Conservation (phyloP, 495 filamentous ascomycete species). For the Pseudotulostoma volvatum region DNA sequence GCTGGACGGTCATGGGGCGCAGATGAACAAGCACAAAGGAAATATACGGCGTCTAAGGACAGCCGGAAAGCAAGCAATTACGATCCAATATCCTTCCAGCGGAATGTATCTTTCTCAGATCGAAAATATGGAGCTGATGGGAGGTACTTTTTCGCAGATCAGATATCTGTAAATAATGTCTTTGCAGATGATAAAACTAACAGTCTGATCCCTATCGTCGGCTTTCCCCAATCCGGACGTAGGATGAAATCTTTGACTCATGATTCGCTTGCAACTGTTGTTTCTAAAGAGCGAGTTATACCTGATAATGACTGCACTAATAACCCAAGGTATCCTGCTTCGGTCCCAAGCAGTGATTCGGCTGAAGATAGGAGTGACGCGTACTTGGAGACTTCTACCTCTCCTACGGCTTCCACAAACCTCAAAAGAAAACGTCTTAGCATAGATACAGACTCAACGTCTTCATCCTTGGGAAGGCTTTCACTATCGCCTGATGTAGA, state of each 20-base stretch:
- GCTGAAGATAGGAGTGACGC: constrained; percentile 21
- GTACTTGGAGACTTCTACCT: constrained; percentile 10
- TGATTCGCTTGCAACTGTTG: too few species aligned
- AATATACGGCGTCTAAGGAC: constrained; percentile 5
- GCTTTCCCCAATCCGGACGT: constrained; percentile 18
- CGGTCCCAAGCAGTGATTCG: constrained; percentile 17
- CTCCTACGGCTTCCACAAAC: constrained; percentile 9
- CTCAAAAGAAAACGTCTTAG: constrained; percentile 27
- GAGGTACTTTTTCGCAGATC: constrained; percentile 29
- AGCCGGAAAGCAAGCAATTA: constrained; percentile 24
- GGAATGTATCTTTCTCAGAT: constrained; percentile 27
- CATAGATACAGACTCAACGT: constrained; percentile 20
- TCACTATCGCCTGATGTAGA: constrained; percentile 11
- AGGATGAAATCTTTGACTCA: too few species aligned
- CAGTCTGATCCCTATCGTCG: constrained; percentile 24
- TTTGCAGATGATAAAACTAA: not conserved
- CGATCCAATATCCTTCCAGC: constrained; percentile 31
- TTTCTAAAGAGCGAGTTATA: too few species aligned
- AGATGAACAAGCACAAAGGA: constrained; percentile 2
- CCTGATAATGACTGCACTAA: too few species aligned
- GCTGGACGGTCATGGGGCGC: not conserved
- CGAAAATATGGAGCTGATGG: constrained; percentile 35
- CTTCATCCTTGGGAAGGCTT: constrained; percentile 18
- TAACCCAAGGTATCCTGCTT: constrained; percentile 5
- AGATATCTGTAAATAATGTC: not conserved